Base-by-base conservation (phyloP, 768 basidiomycete genomes). In the Holtermannia corniformis region DNA sequence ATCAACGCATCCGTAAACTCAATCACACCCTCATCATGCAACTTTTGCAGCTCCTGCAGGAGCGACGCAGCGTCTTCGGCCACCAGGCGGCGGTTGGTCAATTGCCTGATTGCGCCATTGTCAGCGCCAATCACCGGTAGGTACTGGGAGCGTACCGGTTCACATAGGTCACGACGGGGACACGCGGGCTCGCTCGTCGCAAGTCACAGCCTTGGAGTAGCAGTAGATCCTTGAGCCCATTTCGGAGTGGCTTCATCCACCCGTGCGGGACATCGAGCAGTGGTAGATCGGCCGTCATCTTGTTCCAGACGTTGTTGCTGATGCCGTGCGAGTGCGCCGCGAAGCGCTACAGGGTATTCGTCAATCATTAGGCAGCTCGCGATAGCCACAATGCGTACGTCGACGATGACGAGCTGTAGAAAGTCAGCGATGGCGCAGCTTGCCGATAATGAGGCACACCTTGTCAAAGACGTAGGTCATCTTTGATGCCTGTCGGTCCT, bases 121-220 rank as follows among this genome's bases (percentile, higher is more conserved):
- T 37, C 32, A 37, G 16, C 4, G 20, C 46, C 46, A 47, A 47
- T 25, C 19, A n/a, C n/a, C n/a, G n/a, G n/a, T n/a, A n/a, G n/a
- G 19, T 26, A 25, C 4, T 19, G 13, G 20, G 44, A 53, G n/a
- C 58, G 27, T 44, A 56, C 58, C 58, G 54, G 37, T 56, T 56
- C 49, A 60, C 54, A 37, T 60, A 60, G 1, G 49, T 32, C 7
- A 57, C 55, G 2, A 60, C 46, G 37, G 59, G 59, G 3, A 54
- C 55, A 14, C 50, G 49, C n/a, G 49, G 27, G 3, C 27, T 41
- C 12, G 41, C 40, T 16, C 48, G 27, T 10, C 37, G 25, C 19
- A 50, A 2, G 13, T 54, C 46, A 24, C 48, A 56, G 2, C 49
- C 49, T 44, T 54, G 45, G 10, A 44, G 37, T 3, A 23, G 5